Evolutionary conservation across 148 eudicot genomes (phyloP).

Genomic region (Persicaria tinctoria): DNA sequence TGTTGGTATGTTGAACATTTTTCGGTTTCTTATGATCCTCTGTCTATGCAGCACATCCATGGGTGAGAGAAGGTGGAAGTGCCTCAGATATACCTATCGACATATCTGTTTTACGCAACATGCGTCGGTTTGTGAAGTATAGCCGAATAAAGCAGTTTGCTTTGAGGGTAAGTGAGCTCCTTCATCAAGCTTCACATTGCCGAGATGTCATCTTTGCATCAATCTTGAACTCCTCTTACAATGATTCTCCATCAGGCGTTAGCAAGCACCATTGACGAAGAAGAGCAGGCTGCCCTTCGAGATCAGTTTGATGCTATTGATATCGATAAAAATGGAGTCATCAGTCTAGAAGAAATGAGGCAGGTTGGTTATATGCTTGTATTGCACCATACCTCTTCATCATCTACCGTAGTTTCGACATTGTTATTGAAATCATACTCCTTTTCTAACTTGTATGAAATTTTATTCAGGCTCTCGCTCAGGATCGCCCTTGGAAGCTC

Average conservation of each 20-base stretch:
- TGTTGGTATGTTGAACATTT: not conserved
- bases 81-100: conserved; percentile 91
- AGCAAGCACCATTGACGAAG: conserved; percentile 74
- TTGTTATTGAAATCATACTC: not conserved
- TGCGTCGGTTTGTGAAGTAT: conserved; percentile 88
- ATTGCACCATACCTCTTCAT: not conserved
- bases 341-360: conserved; percentile 97
- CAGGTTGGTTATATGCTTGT: conserved; percentile 36
- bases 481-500: conserved; percentile 90
- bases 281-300: conserved; percentile 66
- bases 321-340: conserved; percentile 79
- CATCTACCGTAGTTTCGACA: not conserved
- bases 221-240: not conserved
- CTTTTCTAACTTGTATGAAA: not conserved
- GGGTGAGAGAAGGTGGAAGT: conserved; percentile 96
- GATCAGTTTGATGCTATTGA: conserved; percentile 98
- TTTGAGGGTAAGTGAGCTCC: conserved; percentile 47
- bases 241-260: conserved; percentile 52
- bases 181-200: not conserved
- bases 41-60: conserved; percentile 66
- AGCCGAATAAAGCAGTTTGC: conserved; percentile 93
- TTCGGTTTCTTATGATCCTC: conserved; percentile 6
- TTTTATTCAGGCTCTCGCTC: conserved; percentile 65
- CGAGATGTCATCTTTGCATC: not conserved
- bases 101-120: conserved; percentile 77